Evolutionary conservation across 805 yeast species (phyloP).

Genomic region (Sugiyamaella smithiae): DNA sequence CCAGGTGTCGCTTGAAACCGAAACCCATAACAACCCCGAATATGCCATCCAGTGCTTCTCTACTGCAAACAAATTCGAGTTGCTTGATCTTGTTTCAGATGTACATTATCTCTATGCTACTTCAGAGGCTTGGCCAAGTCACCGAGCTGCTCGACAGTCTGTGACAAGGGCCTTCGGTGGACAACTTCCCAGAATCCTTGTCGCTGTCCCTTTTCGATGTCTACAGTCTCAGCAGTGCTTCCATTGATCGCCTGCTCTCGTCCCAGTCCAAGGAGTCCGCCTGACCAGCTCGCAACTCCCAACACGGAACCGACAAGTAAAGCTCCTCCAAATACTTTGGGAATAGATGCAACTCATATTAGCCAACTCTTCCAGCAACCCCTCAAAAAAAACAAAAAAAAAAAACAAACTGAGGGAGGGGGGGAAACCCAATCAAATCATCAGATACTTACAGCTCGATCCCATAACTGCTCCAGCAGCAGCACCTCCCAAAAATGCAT

Average conservation of each 20-base stretch:
- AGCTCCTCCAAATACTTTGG: slow-evolving; percentile 47
- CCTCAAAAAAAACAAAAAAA: background rate
- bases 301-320: slow-evolving; percentile 43
- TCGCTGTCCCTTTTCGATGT: slow-evolving; percentile 34
- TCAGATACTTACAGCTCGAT: slow-evolving; percentile 27
- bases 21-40: no score
- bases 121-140: slow-evolving; percentile 29
- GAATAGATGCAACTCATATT: slow-evolving; percentile 25
- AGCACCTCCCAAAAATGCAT: slow-evolving; percentile 50
- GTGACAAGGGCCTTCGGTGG: slow-evolving; percentile 77
- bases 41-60: no score
- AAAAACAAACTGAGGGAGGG: slow-evolving; percentile 2
- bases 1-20: no score
- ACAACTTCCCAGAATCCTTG: slow-evolving; percentile 78
- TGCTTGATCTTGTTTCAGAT: background rate
- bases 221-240: slow-evolving; percentile 37
- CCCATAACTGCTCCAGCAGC: slow-evolving; percentile 46
- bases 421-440: no score
- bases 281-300: slow-evolving; percentile 40
- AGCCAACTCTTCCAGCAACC: background rate
- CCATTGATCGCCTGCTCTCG: slow-evolving; percentile 27
- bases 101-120: slow-evolving; percentile 11
- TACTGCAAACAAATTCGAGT: background rate
- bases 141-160: slow-evolving; percentile 74
- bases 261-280: slow-evolving; percentile 29